phyloP scores from a whole-genome alignment of 306 rosid genomes.

The Castanea sativa region DNA sequence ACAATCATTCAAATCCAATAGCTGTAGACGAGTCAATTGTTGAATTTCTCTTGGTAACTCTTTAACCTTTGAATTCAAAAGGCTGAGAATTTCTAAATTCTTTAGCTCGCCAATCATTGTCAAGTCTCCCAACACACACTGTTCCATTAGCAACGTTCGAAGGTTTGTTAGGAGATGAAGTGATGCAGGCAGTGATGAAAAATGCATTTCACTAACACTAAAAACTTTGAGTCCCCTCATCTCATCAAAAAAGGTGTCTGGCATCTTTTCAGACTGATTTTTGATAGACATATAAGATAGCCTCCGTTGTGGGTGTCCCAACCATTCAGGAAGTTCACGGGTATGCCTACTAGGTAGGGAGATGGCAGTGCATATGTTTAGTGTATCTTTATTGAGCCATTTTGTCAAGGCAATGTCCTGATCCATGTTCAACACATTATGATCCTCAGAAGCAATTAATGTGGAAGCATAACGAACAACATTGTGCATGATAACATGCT shows the following conservation, averaged over 20 bases:
- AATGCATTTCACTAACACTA: slow-evolving; percentile 2
- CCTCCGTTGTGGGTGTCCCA: not conserved
- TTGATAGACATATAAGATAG: slow-evolving; percentile 7
- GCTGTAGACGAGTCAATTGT: slow-evolving; percentile 25
- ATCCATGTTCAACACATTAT: not conserved
- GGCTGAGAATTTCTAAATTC: slow-evolving; percentile 30
- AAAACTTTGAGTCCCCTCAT: slow-evolving; percentile 24
- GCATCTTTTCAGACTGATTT: slow-evolving; percentile 3
- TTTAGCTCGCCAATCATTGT: slow-evolving; percentile 18
- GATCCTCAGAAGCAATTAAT: slow-evolving; percentile 11
- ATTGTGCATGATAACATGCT: slow-evolving; percentile 18
- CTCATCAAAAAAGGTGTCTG: slow-evolving; percentile 1
- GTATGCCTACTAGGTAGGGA: slow-evolving; percentile 12
- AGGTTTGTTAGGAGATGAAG: slow-evolving; percentile 12
- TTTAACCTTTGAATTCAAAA: slow-evolving; percentile 22
- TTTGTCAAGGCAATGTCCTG: not conserved
- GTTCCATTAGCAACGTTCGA: slow-evolving; percentile 31
- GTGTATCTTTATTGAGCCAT: slow-evolving; percentile 21
- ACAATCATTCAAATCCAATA: slow-evolving; percentile 41
- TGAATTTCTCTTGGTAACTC: slow-evolving; percentile 29
- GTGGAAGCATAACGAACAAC: slow-evolving; percentile 10
- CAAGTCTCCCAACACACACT: slow-evolving; percentile 14
- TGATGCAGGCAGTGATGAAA: not conserved
- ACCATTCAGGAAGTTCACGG: not conserved
- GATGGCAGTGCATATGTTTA: slow-evolving; percentile 17